phyloP scores from a whole-genome alignment of 2,329 filamentous ascomycete species.

The Cladobotryum protrusum region DNA sequence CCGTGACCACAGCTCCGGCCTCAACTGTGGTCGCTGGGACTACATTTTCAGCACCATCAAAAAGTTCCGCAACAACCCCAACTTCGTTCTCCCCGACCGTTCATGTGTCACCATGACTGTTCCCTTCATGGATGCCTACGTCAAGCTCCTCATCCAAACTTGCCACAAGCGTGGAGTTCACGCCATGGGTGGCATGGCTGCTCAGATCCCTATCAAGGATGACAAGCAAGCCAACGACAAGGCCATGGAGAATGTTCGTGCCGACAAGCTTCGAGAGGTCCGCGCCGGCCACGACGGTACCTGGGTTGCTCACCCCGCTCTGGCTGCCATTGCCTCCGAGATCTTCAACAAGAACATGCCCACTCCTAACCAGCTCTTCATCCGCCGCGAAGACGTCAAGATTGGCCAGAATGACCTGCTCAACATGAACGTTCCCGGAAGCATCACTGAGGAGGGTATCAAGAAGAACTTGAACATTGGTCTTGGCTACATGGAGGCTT shows the following conservation, averaged over 20 bases:
- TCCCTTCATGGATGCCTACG: slow-evolving; percentile 95
- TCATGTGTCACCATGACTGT: slow-evolving; percentile 93
- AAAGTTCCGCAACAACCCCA: slow-evolving; percentile 92
- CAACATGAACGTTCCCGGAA: slow-evolving; percentile 95
- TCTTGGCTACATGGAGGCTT: slow-evolving; percentile 97
- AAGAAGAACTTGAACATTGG: slow-evolving; percentile 97
- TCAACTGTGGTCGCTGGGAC: slow-evolving; percentile 99
- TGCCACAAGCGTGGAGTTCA: slow-evolving; percentile 97
- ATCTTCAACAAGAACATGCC: slow-evolving; percentile 99
- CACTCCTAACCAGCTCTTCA: slow-evolving; percentile 91
- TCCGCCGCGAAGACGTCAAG: slow-evolving; percentile 81
- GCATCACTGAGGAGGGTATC: slow-evolving; percentile 89
- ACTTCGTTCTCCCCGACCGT: slow-evolving; percentile 90
- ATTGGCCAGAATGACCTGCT: slow-evolving; percentile 85
- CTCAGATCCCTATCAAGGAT: slow-evolving; percentile 97
- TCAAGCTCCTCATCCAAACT: slow-evolving; percentile 95
- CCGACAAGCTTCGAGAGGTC: slow-evolving; percentile 94
- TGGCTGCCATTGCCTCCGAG: slow-evolving; percentile 80
- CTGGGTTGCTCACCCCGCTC: slow-evolving; percentile 94
- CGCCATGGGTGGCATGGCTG: slow-evolving; percentile 98
- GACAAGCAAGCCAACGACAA: slow-evolving; percentile 84
- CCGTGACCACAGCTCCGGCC: slow-evolving; percentile 87
- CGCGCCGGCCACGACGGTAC: slow-evolving; percentile 92
- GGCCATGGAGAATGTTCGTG: slow-evolving; percentile 87
- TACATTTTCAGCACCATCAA: slow-evolving; percentile 99